phyloP scores from a whole-genome alignment of 163 green algal species.

The Picocystis sp. region DNA sequence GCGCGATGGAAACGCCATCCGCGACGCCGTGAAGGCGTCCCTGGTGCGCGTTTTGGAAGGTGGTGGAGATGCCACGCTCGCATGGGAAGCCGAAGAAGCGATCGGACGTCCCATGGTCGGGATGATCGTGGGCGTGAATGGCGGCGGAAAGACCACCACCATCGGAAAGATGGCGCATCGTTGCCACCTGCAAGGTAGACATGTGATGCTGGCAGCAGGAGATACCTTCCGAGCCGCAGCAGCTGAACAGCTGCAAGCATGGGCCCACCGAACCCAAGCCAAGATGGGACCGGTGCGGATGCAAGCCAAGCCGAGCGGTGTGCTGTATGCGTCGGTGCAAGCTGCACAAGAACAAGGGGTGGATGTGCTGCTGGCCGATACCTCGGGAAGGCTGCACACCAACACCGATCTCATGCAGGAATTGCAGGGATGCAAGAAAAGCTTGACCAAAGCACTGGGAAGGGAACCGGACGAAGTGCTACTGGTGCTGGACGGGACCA shows the following conservation, averaged over 20 bases:
- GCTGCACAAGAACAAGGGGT: slow-evolving; percentile 23
- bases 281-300: slow-evolving; percentile 1
- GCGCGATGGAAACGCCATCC: slow-evolving; percentile 9
- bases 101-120: slow-evolving; percentile 33
- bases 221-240: slow-evolving; percentile 95
- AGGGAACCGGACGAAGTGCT: slow-evolving; percentile 62
- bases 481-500: slow-evolving; percentile 92
- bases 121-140: slow-evolving; percentile 77
- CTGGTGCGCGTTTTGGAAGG: neutral
- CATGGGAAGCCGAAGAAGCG: slow-evolving; percentile 4
- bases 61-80: slow-evolving; percentile 10
- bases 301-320: slow-evolving; percentile 17
- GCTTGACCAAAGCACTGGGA: slow-evolving; percentile 39
- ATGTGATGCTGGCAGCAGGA: slow-evolving; percentile 65
- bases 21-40: slow-evolving; percentile 19
- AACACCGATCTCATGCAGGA: slow-evolving; percentile 93
- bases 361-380: slow-evolving; percentile 87
- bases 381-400: slow-evolving; percentile 83
- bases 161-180: slow-evolving; percentile 79
- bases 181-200: slow-evolving; percentile 34
- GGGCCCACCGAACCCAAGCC: slow-evolving; percentile 45
- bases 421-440: slow-evolving; percentile 55
- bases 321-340: slow-evolving; percentile 30
- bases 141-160: slow-evolving; percentile 72
- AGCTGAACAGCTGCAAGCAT: slow-evolving; percentile 79